These are phyloP conservation scores for Leishmania turanica DNA, from an alignment of 208 protist species.

Conservation along the genomic window DNA sequence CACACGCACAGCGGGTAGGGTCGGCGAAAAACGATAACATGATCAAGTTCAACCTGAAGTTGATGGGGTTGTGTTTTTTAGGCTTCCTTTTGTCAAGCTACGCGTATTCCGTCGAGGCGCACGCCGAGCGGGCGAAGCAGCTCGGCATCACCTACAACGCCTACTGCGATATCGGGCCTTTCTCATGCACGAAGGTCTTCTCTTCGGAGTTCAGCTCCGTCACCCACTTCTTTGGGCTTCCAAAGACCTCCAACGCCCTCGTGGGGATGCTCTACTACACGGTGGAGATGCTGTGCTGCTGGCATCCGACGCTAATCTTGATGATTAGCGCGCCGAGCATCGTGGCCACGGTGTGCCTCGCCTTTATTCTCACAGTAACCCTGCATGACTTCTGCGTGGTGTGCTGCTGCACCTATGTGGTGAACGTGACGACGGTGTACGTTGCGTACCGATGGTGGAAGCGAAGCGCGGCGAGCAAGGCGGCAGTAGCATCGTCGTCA, in stretches of 20 bases:
- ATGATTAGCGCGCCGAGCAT: conserved; percentile 41
- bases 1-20: too few species aligned
- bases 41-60: conserved; percentile 21
- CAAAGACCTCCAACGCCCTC: conserved; percentile 62
- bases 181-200: conserved; percentile 78
- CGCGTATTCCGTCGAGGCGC: conserved; percentile 70
- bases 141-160: conserved; percentile 50
- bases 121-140: conserved; percentile 38
- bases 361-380: conserved; percentile 54
- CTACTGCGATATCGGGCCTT: conserved; percentile 71
- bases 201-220: conserved; percentile 64
- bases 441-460: conserved; percentile 47
- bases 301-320: conserved; percentile 43
- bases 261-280: conserved; percentile 71
- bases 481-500: not conserved
- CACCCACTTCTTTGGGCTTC: conserved; percentile 63
- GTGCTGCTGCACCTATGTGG: conserved; percentile 77
- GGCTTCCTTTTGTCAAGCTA: conserved; percentile 67
- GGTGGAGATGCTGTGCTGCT: conserved; percentile 41
- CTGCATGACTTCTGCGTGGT: conserved; percentile 73
- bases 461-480: not conserved
- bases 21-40: not conserved
- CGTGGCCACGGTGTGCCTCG: conserved; percentile 41
- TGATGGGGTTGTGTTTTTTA: conserved; percentile 39
- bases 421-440: conserved; percentile 54